Conservation (phyloP, 2,329 filamentous ascomycete species). For the Lachnellula subtilissima region DNA sequence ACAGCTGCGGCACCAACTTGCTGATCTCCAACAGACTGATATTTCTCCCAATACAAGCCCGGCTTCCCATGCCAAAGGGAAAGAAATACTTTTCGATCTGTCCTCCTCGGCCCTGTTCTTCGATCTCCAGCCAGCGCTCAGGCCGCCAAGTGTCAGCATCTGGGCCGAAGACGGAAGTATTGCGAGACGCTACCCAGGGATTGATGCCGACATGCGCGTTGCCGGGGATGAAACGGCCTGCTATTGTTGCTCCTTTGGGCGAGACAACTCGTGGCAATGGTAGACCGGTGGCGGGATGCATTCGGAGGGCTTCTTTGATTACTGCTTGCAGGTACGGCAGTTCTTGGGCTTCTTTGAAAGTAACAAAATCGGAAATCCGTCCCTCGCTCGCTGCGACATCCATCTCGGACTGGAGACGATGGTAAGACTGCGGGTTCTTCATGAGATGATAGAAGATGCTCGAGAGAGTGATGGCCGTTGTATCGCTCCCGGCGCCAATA, state of each 20-base stretch:
- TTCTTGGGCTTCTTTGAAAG: conserved; percentile 36
- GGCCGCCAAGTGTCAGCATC: conserved; percentile 41
- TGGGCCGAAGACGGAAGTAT: conserved; percentile 39
- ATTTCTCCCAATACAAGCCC: conserved; percentile 42
- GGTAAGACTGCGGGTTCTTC: conserved; percentile 24
- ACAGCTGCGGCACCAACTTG: conserved; percentile 38
- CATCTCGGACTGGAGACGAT: conserved; percentile 31
- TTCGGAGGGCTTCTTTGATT: conserved; percentile 48
- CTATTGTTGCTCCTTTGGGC: conserved; percentile 38
- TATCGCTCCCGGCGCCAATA: conserved; percentile 37
- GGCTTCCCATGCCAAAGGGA: conserved; percentile 37
- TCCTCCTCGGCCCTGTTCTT: conserved; percentile 17
- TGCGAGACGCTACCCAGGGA: conserved; percentile 40
- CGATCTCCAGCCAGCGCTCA: conserved; percentile 39
- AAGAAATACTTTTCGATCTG: conserved; percentile 16
- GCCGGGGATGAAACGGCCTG: conserved; percentile 37
- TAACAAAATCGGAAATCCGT: conserved; percentile 24
- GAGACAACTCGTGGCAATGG: conserved; percentile 46
- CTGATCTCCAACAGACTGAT: conserved; percentile 41
- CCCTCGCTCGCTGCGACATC: conserved; percentile 12
- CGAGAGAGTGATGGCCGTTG: conserved; percentile 43
- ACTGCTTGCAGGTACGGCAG: conserved; percentile 49
- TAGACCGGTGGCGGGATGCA: conserved; percentile 44
- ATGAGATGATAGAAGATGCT: conserved; percentile 41
- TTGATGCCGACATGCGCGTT: conserved; percentile 41